Conservation (phyloP, 495 filamentous ascomycete genomes). For the Talaromyces stipitatus region DNA sequence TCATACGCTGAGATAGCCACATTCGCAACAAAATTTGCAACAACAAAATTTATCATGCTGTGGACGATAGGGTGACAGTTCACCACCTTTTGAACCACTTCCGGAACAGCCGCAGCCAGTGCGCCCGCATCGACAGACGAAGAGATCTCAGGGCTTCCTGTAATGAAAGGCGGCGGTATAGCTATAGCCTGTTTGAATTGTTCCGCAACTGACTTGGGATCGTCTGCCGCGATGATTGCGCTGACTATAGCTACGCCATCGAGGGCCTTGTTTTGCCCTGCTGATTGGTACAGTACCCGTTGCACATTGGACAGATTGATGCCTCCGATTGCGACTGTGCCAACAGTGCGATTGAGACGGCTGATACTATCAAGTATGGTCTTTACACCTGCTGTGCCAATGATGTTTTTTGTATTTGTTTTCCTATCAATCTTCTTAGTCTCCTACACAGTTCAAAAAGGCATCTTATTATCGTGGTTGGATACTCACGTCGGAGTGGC, state of each 20-base stretch:
- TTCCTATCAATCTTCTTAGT: slow-evolving; percentile 23
- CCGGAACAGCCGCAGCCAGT: slow-evolving; percentile 39
- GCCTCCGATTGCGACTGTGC: slow-evolving; percentile 77
- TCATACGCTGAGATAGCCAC: slow-evolving; percentile 66
- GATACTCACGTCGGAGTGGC: slow-evolving; percentile 65
- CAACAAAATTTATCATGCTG: slow-evolving; percentile 94
- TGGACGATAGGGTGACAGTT: slow-evolving; percentile 68
- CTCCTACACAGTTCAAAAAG: no score
- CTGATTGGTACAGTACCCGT: slow-evolving; percentile 61
- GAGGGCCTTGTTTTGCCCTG: slow-evolving; percentile 41
- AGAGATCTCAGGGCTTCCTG: slow-evolving; percentile 2
- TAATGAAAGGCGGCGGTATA: slow-evolving; percentile 40
- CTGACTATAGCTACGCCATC: slow-evolving; percentile 86
- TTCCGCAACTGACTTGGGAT: slow-evolving; percentile 53
- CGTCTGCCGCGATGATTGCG: slow-evolving; percentile 68
- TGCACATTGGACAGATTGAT: slow-evolving; percentile 74
- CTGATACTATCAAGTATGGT: slow-evolving; percentile 57
- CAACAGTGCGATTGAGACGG: slow-evolving; percentile 32
- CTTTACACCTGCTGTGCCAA: slow-evolving; percentile 72
- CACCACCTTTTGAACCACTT: slow-evolving; percentile 51
- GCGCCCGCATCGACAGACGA: slow-evolving; percentile 25
- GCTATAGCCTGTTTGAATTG: slow-evolving; percentile 46
- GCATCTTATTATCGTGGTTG: no score
- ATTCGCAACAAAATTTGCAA: slow-evolving; percentile 90
- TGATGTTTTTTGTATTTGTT: slow-evolving; percentile 69